phyloP scores from a whole-genome alignment of 352 stramenopile genomes.

The Saprolegnia diclina region DNA sequence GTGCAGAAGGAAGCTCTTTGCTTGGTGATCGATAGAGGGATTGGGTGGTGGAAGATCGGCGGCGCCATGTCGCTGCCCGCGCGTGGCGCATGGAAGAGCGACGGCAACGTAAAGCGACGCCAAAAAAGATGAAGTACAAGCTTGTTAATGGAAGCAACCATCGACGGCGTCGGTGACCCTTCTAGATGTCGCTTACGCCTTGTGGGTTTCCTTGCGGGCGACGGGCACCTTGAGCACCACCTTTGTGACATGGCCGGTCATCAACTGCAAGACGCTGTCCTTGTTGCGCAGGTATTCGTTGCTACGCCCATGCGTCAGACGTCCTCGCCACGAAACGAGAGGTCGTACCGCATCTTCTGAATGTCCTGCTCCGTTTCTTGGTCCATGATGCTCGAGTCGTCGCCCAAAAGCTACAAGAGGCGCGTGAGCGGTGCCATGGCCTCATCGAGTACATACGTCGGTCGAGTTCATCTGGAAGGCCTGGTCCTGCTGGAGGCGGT shows the following conservation, averaged over 20 bases:
- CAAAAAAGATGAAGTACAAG: background rate
- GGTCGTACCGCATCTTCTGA: constrained; percentile 67
- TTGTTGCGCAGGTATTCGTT: constrained; percentile 69
- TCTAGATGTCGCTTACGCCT: constrained; percentile 32
- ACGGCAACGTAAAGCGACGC: too few species aligned
- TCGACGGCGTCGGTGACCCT: background rate
- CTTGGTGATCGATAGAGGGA: too few species aligned
- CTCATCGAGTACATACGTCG: constrained; percentile 40
- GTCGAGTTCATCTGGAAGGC: constrained; percentile 82
- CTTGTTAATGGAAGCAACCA: background rate
- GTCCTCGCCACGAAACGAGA: background rate
- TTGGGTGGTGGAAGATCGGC: too few species aligned
- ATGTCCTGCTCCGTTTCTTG: constrained; percentile 74
- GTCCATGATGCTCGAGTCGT: constrained; percentile 69
- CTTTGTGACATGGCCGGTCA: constrained; percentile 60
- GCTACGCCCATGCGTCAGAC: constrained; percentile 28
- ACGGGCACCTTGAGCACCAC: constrained; percentile 65
- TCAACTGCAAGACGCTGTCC: constrained; percentile 58
- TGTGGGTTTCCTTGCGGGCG: constrained; percentile 41
- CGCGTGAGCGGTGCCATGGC: background rate
- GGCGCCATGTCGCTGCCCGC: too few species aligned
- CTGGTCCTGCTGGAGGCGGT: constrained; percentile 80
- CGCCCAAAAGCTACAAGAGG: constrained; percentile 55
- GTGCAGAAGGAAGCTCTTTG: too few species aligned
- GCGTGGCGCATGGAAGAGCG: too few species aligned